A percentile compares a stretch with the other conserved stretches of the same genome.
phyloP scores from a whole-genome alignment of 768 basidiomycete species.

The Lactarius quietus region DNA sequence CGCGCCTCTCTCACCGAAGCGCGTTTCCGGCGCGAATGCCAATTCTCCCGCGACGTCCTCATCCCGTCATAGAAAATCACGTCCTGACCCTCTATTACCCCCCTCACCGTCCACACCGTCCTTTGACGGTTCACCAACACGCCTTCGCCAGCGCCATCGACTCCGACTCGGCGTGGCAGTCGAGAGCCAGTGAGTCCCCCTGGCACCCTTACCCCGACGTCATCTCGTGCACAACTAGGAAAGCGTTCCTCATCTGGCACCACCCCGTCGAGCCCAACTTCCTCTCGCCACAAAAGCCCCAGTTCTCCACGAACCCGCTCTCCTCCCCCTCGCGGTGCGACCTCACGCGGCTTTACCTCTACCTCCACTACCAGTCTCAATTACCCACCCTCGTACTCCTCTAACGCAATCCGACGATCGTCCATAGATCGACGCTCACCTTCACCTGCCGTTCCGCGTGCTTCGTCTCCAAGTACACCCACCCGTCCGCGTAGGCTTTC shows the following conservation, averaged over 20 bases:
- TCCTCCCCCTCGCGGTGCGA: constrained; percentile 38
- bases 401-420: constrained; percentile 30
- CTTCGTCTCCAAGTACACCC: constrained; percentile 25
- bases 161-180: constrained; percentile 10
- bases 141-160: constrained; percentile 12
- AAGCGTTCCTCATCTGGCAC: constrained; percentile 37
- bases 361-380: constrained; percentile 48
- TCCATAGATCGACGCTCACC: constrained; percentile 36
- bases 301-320: constrained; percentile 26
- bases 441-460: constrained; percentile 36
- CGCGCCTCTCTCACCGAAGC: too few species aligned
- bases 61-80: constrained; percentile 28
- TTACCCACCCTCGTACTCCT: constrained; percentile 32
- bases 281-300: constrained; percentile 37
- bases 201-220: constrained; percentile 46
- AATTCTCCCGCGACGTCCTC: constrained; percentile 28
- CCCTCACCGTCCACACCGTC: constrained; percentile 25
- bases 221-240: constrained; percentile 36
- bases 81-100: constrained; percentile 27
- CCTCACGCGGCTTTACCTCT: constrained; percentile 44
- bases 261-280: constrained; percentile 42
- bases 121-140: background rate
- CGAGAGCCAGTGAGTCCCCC: constrained; percentile 40
- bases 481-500: constrained; percentile 14
- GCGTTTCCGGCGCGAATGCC: constrained; percentile 9